Conservation (phyloP, 2,329 filamentous ascomycete species). For the Paecilomyces sp. region DNA sequence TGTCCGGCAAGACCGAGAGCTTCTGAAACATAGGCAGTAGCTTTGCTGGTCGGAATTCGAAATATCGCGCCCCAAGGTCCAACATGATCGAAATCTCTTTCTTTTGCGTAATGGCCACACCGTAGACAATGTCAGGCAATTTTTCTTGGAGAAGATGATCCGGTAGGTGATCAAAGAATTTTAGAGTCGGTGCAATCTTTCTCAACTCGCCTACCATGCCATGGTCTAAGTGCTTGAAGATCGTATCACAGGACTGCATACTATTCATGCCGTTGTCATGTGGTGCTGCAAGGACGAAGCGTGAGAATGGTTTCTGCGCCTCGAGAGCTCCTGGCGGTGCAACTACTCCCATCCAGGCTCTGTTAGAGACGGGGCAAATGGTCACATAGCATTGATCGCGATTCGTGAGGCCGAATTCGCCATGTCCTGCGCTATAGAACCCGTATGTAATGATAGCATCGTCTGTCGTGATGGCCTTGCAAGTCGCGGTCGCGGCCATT, state of each 20-base stretch:
- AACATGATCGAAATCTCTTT: slow-evolving; percentile 40
- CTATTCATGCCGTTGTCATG: slow-evolving; percentile 50
- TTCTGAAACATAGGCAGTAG: slow-evolving; percentile 36
- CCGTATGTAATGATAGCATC: slow-evolving; percentile 39
- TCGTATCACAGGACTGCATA: slow-evolving; percentile 35
- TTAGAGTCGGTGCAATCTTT: slow-evolving; percentile 3
- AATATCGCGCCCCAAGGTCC: slow-evolving; percentile 43
- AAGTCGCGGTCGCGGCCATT: slow-evolving; percentile 25
- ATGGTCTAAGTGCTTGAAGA: slow-evolving; percentile 24
- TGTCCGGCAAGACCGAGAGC: slow-evolving; percentile 34
- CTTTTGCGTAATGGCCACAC: slow-evolving; percentile 47
- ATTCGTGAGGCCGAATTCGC: slow-evolving; percentile 36
- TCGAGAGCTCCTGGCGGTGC: slow-evolving; percentile 33
- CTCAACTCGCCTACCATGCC: slow-evolving; percentile 4
- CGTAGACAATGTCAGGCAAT: slow-evolving; percentile 39
- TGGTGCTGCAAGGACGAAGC: slow-evolving; percentile 39
- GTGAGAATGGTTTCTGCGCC: slow-evolving; percentile 35
- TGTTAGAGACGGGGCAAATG: slow-evolving; percentile 22
- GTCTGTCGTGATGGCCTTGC: slow-evolving; percentile 20
- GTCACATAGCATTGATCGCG: slow-evolving; percentile 42
- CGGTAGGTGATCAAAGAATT: not conserved
- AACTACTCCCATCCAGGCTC: slow-evolving; percentile 39
- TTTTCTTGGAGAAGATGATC: slow-evolving; percentile 18
- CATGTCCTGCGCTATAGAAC: slow-evolving; percentile 44
- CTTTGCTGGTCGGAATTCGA: slow-evolving; percentile 46